Evolutionary conservation across 2,329 filamentous ascomycete genomes (phyloP).

Genomic region (Colletotrichum chrysophilum): DNA sequence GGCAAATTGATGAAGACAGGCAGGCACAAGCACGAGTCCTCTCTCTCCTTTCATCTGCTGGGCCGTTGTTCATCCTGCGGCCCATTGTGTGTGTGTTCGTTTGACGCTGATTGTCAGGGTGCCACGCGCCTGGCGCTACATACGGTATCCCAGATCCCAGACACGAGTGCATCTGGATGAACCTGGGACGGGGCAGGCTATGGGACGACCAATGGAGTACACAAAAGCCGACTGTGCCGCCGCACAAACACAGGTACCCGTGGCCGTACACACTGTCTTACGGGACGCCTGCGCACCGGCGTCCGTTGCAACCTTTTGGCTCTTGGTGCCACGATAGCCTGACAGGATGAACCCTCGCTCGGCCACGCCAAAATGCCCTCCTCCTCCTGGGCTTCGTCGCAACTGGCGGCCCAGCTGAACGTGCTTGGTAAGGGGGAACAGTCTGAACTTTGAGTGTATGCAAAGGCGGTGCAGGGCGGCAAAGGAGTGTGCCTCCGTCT

Average conservation of each 20-base stretch:
- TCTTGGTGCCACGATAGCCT: constrained; percentile 2
- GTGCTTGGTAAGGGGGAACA: background rate
- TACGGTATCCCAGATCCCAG: background rate
- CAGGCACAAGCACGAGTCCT: background rate
- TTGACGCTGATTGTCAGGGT: constrained; percentile 9
- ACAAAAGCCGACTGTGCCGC: background rate
- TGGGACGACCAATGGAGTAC: background rate
- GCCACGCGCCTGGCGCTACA: constrained; percentile 1
- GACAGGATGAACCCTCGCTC: constrained; percentile 18
- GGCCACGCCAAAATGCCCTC: background rate
- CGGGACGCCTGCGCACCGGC: constrained; percentile 8
- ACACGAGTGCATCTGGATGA: background rate
- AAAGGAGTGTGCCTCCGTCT: background rate
- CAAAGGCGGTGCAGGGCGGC: background rate
- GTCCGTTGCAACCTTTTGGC: constrained; percentile 2
- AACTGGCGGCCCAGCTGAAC: background rate
- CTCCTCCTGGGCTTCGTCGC: background rate
- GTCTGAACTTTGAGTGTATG: background rate
- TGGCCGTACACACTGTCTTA: background rate
- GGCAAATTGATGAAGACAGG: background rate
- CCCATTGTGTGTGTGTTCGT: background rate
- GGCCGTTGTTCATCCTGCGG: background rate
- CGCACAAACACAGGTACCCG: constrained; percentile 3
- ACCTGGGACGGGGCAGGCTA: background rate
- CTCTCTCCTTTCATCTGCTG: background rate